These are phyloP conservation scores for Pilaira anomala DNA, from an alignment of 192 early-diverging fungal genomes.

Conservation along the genomic window DNA sequence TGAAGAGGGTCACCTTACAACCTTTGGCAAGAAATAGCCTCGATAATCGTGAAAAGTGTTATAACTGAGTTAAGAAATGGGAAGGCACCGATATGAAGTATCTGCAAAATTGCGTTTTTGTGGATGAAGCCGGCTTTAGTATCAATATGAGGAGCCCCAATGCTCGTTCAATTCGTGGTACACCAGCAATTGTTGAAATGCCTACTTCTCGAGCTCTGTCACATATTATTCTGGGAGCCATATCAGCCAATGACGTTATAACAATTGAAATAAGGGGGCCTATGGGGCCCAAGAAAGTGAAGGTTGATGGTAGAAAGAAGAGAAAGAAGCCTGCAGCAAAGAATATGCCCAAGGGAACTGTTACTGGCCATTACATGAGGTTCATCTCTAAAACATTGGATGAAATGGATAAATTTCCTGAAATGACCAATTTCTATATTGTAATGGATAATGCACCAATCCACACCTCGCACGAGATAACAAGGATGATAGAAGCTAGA, in stretches of 20 bases:
- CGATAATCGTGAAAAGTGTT: neutral
- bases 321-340: neutral
- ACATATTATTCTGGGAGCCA: constrained; percentile 6
- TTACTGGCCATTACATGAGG: constrained; percentile 2
- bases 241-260: constrained; percentile 7
- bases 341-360: neutral
- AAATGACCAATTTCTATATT: constrained; percentile 19
- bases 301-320: neutral
- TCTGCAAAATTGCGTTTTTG: constrained; percentile 16
- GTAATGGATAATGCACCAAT: constrained; percentile 25
- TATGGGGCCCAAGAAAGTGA: neutral
- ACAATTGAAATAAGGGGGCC: constrained; percentile 3
- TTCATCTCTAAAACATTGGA: constrained; percentile 9
- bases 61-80: neutral
- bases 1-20: too few relatives aligned
- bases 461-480: constrained; percentile 7
- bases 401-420: constrained; percentile 9
- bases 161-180: constrained; percentile 19
- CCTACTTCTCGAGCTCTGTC: neutral
- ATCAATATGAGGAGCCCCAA: constrained; percentile 29
- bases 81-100: neutral
- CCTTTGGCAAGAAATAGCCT: neutral
- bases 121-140: constrained; percentile 35
- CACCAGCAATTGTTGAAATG: constrained; percentile 8
- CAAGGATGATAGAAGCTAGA: neutral